These are phyloP conservation scores for Acacia confusa DNA, from an alignment of 306 rosid genomes.

Conservation along the genomic window DNA sequence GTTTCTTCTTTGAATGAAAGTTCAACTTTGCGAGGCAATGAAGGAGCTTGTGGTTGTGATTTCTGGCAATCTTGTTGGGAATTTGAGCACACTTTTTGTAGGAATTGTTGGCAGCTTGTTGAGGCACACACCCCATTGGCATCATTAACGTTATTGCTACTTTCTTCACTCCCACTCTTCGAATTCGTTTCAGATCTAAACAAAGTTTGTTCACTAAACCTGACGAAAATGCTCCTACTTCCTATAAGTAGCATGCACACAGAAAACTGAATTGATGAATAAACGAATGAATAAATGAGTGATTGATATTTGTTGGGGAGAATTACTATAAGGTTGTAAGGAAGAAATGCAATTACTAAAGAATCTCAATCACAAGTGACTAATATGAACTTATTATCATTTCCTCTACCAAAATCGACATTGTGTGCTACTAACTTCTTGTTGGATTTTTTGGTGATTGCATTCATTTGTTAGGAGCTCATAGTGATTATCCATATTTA, in stretches of 20 bases:
- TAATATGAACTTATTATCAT: too few relatives aligned
- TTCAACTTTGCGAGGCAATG: slow-evolving; percentile 37
- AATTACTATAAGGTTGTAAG: too few relatives aligned
- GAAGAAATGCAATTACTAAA: too few relatives aligned
- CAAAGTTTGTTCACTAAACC: slow-evolving; percentile 40
- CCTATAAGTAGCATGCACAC: slow-evolving; percentile 14
- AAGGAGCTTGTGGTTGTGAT: slow-evolving; percentile 43
- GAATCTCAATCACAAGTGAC: too few relatives aligned
- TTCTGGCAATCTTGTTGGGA: slow-evolving; percentile 29
- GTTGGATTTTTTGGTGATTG: too few relatives aligned
- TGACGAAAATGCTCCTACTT: slow-evolving; percentile 14
- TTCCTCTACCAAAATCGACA: too few relatives aligned
- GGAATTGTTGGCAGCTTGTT: neutral
- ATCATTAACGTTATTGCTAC: slow-evolving; percentile 38
- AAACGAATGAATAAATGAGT: neutral
- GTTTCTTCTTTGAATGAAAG: neutral
- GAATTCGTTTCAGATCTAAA: slow-evolving; percentile 37
- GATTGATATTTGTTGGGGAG: neutral
- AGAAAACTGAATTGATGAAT: neutral
- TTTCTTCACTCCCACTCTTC: slow-evolving; percentile 37
- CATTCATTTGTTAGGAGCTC: too few relatives aligned
- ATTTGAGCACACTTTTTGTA: slow-evolving; percentile 5
- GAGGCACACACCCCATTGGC: slow-evolving; percentile 58
- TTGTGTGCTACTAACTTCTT: too few relatives aligned
- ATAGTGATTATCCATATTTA: too few relatives aligned